Evolutionary conservation across 441 rosid species (phyloP).

Genomic region (Caryocar brasiliense): DNA sequence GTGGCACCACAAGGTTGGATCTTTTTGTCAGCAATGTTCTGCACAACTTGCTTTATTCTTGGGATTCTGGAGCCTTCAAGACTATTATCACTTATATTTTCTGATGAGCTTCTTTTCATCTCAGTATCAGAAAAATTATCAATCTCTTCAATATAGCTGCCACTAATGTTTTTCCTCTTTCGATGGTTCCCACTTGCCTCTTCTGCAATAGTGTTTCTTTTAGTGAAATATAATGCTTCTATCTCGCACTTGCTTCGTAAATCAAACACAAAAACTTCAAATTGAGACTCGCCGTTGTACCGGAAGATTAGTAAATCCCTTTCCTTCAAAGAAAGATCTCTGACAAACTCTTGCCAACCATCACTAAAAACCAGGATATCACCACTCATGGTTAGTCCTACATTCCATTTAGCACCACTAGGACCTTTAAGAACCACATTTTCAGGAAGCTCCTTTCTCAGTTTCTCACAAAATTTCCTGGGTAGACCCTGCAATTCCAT

Average conservation of each 20-base stretch:
- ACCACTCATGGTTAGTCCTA: conserved; percentile 26
- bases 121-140: too few relatives aligned
- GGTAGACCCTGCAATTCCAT: conserved; percentile 55
- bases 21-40: too few relatives aligned
- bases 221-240: conserved; percentile 48
- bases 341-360: conserved; percentile 59
- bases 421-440: conserved; percentile 57
- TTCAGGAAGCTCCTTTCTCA: conserved; percentile 45
- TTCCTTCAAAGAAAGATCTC: conserved; percentile 39
- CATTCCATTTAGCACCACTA: conserved; percentile 43
- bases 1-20: neutral
- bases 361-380: conserved; percentile 26
- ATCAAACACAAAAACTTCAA: conserved; percentile 55
- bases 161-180: conserved; percentile 20
- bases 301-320: conserved; percentile 58
- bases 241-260: conserved; percentile 54
- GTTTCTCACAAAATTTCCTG: conserved; percentile 33
- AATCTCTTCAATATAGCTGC: conserved; percentile 20
- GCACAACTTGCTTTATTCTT: too few relatives aligned
- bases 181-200: conserved; percentile 12
- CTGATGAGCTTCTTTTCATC: too few relatives aligned
- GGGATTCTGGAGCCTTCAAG: too few relatives aligned
- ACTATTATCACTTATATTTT: too few relatives aligned
- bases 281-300: conserved; percentile 51
- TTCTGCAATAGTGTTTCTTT: conserved; percentile 30